Conservation (phyloP, 1,284 basidiomycete genomes). For the Fomitiporia mediterranea region DNA sequence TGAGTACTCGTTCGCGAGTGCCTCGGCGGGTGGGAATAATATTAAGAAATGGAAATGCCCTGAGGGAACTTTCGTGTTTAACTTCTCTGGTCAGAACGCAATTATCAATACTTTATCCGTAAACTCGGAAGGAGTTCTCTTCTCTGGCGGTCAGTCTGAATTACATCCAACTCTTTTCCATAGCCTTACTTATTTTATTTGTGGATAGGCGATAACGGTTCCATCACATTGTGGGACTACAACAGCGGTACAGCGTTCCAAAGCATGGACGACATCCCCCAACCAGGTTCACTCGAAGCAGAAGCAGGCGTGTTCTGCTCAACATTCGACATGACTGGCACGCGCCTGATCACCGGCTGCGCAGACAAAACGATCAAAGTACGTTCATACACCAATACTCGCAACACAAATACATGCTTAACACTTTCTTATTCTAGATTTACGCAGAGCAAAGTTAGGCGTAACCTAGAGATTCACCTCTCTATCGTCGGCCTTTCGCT, state of each 20-base stretch:
- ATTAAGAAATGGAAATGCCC: conserved; percentile 99
- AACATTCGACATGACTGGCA: conserved; percentile 94
- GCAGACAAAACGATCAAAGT: conserved; percentile 99
- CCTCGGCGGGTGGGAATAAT: conserved; percentile 94
- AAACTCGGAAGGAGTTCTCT: conserved; percentile 94
- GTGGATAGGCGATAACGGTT: conserved; percentile 77
- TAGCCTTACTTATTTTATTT: background rate
- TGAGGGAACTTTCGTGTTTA: conserved; percentile 91
- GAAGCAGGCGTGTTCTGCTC: conserved; percentile 96
- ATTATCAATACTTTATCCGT: conserved; percentile 96
- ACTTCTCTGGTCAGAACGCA: conserved; percentile 93
- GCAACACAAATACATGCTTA: background rate
- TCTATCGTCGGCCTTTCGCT: background rate
- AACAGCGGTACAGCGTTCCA: conserved; percentile 94
- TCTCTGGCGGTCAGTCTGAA: conserved; percentile 76
- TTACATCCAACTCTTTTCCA: background rate
- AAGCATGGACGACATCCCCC: conserved; percentile 88
- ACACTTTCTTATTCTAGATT: conserved; percentile 32
- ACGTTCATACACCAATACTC: conserved; percentile 14
- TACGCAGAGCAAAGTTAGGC: conserved; percentile 45
- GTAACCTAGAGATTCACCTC: conserved; percentile 16
- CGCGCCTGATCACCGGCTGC: conserved; percentile 91
- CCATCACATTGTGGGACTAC: conserved; percentile 91
- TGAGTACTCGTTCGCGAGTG: conserved; percentile 94
- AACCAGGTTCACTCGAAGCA: conserved; percentile 95